A percentile compares a stretch with the other conserved stretches of the same genome.
Evolutionary conservation across 306 rosid species (phyloP).

Genomic region (Malus sieversii): DNA sequence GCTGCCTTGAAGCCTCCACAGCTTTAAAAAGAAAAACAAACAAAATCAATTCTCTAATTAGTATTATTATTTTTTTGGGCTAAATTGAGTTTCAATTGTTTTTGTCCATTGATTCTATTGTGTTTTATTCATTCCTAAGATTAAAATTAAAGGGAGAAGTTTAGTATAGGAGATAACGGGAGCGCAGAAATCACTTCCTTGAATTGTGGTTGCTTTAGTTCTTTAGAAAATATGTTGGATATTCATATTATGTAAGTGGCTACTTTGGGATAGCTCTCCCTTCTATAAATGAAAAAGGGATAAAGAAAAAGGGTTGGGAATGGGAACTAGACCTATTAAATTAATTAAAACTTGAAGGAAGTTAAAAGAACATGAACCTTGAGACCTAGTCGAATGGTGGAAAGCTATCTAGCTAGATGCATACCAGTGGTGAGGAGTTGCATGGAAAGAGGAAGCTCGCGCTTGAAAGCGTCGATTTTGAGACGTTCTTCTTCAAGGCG

Average conservation of each 20-base stretch:
- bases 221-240: slow-evolving; percentile 9
- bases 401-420: background rate
- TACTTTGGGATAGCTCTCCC: slow-evolving; percentile 19
- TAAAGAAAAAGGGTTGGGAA: slow-evolving; percentile 22
- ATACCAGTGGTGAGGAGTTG: slow-evolving; percentile 91
- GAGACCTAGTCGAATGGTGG: background rate
- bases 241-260: background rate
- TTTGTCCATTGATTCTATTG: too few species aligned
- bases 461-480: slow-evolving; percentile 96
- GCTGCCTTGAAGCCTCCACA: slow-evolving; percentile 81
- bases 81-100: too few species aligned
- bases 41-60: too few species aligned
- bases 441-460: slow-evolving; percentile 99
- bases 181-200: background rate
- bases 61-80: too few species aligned
- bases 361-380: background rate
- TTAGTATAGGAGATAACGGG: too few species aligned
- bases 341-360: background rate
- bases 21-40: slow-evolving; percentile 28
- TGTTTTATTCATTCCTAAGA: too few species aligned
- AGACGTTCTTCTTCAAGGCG: slow-evolving; percentile 86
- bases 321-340: background rate
- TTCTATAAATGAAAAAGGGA: slow-evolving; percentile 20
- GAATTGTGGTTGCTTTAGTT: background rate
- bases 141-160: too few species aligned